These are phyloP conservation scores for Podila minutissima DNA, from an alignment of 192 early-diverging fungal species.

Conservation along the genomic window DNA sequence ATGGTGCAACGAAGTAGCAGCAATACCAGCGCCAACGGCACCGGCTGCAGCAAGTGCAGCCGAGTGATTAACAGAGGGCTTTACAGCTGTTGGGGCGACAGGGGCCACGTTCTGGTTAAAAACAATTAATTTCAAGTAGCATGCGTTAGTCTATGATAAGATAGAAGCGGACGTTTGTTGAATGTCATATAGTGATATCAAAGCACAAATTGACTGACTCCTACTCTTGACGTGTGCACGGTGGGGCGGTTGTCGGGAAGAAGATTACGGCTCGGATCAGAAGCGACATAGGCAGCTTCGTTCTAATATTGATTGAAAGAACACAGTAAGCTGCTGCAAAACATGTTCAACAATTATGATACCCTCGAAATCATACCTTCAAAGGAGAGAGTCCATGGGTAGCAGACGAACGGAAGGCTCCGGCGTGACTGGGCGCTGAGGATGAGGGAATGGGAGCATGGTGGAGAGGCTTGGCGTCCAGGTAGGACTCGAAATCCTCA, in stretches of 20 bases:
- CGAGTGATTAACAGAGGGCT: not conserved
- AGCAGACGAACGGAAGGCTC: not conserved
- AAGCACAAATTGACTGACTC: not conserved
- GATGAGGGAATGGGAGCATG: not conserved
- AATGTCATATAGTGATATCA: no score
- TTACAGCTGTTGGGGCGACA: not conserved
- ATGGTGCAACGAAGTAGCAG: not conserved
- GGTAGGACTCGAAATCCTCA: constrained; percentile 12
- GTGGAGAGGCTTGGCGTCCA: not conserved
- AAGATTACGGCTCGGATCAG: not conserved
- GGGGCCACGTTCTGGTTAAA: not conserved
- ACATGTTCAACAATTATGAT: not conserved
- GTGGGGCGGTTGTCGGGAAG: not conserved
- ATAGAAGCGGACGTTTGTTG: no score
- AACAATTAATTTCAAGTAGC: not conserved
- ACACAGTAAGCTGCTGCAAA: not conserved
- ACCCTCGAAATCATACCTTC: not conserved
- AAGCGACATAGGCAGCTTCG: not conserved
- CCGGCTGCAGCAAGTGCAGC: not conserved
- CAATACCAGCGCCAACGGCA: not conserved
- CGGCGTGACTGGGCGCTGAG: not conserved
- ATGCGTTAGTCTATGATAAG: no score
- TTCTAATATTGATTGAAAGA: not conserved
- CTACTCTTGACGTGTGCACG: constrained; percentile 4
- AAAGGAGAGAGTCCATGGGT: not conserved